Evolutionary conservation across 768 basidiomycete species (phyloP).

Genomic region (Lactarius hatsudake): DNA sequence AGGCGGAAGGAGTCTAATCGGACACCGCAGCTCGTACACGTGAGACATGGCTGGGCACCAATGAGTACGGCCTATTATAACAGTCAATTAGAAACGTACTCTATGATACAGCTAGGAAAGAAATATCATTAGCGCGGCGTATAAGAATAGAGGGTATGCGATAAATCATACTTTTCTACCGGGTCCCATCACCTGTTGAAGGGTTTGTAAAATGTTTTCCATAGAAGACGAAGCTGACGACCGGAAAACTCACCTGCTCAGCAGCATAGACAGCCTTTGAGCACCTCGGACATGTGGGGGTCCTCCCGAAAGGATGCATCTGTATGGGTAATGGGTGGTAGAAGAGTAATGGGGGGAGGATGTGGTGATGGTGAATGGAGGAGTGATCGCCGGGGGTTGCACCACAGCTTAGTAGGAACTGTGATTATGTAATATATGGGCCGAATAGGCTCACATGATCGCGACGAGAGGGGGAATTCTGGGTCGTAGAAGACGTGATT

Average conservation of each 20-base stretch:
- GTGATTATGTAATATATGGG: slow-evolving; percentile 1
- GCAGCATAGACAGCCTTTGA: slow-evolving; percentile 79
- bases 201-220: slow-evolving; percentile 5
- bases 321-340: not conserved
- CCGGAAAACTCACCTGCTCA: slow-evolving; percentile 60
- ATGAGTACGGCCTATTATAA: slow-evolving; percentile 18
- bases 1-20: slow-evolving; percentile 73
- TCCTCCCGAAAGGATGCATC: slow-evolving; percentile 74
- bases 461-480: not conserved
- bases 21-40: slow-evolving; percentile 74
- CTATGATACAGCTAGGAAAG: slow-evolving; percentile 73
- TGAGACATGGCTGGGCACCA: slow-evolving; percentile 64
- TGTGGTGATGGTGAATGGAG: not conserved
- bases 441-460: not conserved
- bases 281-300: slow-evolving; percentile 72
- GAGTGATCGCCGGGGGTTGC: slow-evolving; percentile 2
- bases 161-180: slow-evolving; percentile 69
- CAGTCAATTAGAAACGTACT: slow-evolving; percentile 37
- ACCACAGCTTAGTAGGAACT: not conserved
- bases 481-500: not conserved
- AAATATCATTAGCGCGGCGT: slow-evolving; percentile 13
- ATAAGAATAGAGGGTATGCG: slow-evolving; percentile 5
- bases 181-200: slow-evolving; percentile 71
- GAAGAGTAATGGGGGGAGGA: not conserved
- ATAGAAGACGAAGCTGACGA: not conserved